A percentile compares a stretch with the other conserved stretches of the same genome.
These are phyloP conservation scores for Paramarasmius palmivorus DNA, from an alignment of 1,284 basidiomycete genomes.

Conservation along the genomic window DNA sequence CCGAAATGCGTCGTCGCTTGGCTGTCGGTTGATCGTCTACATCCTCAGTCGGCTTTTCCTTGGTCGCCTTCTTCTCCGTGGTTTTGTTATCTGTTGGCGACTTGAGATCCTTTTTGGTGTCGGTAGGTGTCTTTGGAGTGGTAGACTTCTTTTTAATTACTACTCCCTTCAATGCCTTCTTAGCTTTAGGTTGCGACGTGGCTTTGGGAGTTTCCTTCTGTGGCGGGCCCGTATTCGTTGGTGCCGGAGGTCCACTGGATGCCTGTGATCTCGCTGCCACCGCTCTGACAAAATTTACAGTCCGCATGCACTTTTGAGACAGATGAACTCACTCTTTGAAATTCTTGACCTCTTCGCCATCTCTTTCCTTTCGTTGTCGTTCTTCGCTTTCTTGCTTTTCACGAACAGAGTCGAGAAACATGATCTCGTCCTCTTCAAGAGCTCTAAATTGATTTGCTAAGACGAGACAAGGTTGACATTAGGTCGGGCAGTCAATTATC, in stretches of 20 bases:
- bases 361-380: conserved; percentile 67
- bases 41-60: conserved; percentile 2
- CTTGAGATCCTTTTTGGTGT: conserved; percentile 14
- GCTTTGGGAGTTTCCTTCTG: conserved; percentile 18
- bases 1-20: conserved; percentile 56
- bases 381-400: conserved; percentile 79
- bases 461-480: conserved; percentile 8
- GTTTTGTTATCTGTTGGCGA: conserved; percentile 14
- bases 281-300: conserved; percentile 42
- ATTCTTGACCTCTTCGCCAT: conserved; percentile 77
- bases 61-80: background rate
- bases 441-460: conserved; percentile 91
- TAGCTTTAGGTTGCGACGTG: conserved; percentile 51
- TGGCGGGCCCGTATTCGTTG: conserved; percentile 27
- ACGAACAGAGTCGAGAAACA: conserved; percentile 83
- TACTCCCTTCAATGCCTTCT: conserved; percentile 71
- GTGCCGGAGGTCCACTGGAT: conserved; percentile 42
- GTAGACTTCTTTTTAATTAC: conserved; percentile 69
- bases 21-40: conserved; percentile 19
- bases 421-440: conserved; percentile 86
- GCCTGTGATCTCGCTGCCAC: conserved; percentile 69
- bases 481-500: conserved; percentile 6
- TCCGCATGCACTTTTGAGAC: conserved; percentile 5
- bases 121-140: conserved; percentile 34
- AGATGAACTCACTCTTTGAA: conserved; percentile 68